Conservation (phyloP, 495 filamentous ascomycete species). For the Extremus antarcticus region DNA sequence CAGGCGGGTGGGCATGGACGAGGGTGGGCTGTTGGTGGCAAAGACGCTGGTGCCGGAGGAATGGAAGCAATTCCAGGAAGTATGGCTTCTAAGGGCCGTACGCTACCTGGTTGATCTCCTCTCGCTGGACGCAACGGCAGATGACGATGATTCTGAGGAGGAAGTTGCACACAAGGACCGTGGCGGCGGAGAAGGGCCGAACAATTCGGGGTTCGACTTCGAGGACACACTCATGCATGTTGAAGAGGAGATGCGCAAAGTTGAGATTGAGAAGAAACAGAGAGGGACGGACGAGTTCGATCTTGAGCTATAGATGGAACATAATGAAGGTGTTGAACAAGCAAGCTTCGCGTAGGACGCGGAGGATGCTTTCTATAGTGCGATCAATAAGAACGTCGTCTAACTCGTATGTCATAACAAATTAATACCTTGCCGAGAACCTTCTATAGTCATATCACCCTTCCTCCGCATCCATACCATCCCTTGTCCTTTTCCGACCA, state of each 20-base stretch:
- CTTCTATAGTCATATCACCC: constrained; percentile 30
- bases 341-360: not conserved
- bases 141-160: not conserved
- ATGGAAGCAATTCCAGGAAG: not conserved
- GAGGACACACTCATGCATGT: not conserved
- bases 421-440: too few relatives aligned
- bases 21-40: not conserved
- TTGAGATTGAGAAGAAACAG: too few relatives aligned
- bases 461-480: constrained; percentile 81
- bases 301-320: not conserved
- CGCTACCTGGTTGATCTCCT: not conserved
- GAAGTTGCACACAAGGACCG: too few relatives aligned
- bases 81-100: not conserved
- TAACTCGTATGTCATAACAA: too few relatives aligned
- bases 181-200: not conserved
- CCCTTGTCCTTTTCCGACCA: constrained; percentile 43
- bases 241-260: too few relatives aligned
- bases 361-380: not conserved
- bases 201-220: not conserved
- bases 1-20: not conserved
- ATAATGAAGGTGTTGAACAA: too few relatives aligned
- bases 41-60: not conserved
- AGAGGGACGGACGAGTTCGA: not conserved
- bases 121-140: not conserved
- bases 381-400: too few relatives aligned